Evolutionary conservation across 805 yeast genomes (phyloP).

Genomic region (Lipomyces mesembrius): DNA sequence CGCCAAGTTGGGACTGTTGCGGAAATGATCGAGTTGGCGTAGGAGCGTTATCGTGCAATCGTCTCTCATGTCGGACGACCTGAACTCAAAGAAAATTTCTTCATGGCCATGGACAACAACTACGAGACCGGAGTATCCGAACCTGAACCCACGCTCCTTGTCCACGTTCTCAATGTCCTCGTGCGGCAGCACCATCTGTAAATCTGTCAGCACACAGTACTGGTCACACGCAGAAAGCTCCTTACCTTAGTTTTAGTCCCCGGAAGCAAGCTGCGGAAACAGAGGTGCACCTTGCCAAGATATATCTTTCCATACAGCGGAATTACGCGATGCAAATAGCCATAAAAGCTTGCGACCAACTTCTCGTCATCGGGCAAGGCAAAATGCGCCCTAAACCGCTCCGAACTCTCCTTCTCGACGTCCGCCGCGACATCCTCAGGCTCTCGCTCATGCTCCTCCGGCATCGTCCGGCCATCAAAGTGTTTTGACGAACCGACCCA

Average conservation of each 20-base stretch:
- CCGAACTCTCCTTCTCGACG: conserved; percentile 49
- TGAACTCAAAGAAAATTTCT: conserved; percentile 76
- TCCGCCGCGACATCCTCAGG: conserved; percentile 47
- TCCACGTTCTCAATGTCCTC: conserved; percentile 70
- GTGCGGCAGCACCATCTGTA: conserved; percentile 74
- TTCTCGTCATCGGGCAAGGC: conserved; percentile 58
- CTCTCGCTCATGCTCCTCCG: conserved; percentile 56
- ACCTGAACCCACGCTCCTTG: conserved; percentile 68
- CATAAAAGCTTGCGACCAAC: conserved; percentile 70
- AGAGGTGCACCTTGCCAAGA: conserved; percentile 68
- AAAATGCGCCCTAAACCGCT: conserved; percentile 68
- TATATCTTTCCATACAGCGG: conserved; percentile 86
- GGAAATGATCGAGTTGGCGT: conserved; percentile 53
- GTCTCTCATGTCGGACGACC: conserved; percentile 65
- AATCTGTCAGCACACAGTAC: not conserved
- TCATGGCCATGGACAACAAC: conserved; percentile 74
- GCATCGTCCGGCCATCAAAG: conserved; percentile 48
- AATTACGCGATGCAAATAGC: conserved; percentile 68
- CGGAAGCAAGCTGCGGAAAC: conserved; percentile 79
- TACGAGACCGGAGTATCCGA: conserved; percentile 71
- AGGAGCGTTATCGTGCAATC: conserved; percentile 64
- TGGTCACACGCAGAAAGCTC: not conserved
- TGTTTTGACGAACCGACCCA: conserved; percentile 70
- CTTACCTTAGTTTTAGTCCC: conserved; percentile 64
- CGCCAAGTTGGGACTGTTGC: not conserved